phyloP scores from a whole-genome alignment of 169 alveolate genomes.

The Miamiensis avidus region DNA sequence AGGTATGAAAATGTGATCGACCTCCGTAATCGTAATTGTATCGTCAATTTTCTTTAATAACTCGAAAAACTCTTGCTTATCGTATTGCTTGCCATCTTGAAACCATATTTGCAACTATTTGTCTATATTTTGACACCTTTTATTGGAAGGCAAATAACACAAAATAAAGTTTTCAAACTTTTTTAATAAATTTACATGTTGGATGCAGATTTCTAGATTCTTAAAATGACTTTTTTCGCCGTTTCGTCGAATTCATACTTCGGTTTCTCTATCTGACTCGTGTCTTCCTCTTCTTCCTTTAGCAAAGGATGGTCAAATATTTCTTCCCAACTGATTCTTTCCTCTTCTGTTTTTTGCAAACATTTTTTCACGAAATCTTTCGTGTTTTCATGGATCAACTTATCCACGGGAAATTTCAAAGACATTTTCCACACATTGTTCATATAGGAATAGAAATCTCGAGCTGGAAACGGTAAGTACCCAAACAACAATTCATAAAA shows the following conservation, averaged over 20 bases:
- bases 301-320: slow-evolving; percentile 36
- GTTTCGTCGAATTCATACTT: not conserved
- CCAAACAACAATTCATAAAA: not conserved
- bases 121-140: slow-evolving; percentile 3
- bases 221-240: not conserved
- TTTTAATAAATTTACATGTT: not conserved
- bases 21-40: slow-evolving; percentile 12
- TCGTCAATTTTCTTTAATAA: slow-evolving; percentile 17
- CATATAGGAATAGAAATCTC: slow-evolving; percentile 36
- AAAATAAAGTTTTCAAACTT: not conserved
- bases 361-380: slow-evolving; percentile 33
- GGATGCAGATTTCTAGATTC: not conserved
- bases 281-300: not conserved
- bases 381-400: slow-evolving; percentile 19
- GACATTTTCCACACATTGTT: slow-evolving; percentile 28
- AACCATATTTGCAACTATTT: slow-evolving; percentile 22
- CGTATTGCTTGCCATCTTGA: slow-evolving; percentile 13
- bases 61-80: not conserved
- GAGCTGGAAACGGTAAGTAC: slow-evolving; percentile 32
- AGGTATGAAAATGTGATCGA: slow-evolving; percentile 11
- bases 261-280: not conserved
- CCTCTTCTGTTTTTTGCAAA: slow-evolving; percentile 29
- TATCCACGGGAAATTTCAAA: slow-evolving; percentile 39
- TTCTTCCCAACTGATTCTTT: slow-evolving; percentile 42
- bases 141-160: not conserved